Conservation (phyloP, 768 basidiomycete species). For the Lanmaoa pseudosensibilis region DNA sequence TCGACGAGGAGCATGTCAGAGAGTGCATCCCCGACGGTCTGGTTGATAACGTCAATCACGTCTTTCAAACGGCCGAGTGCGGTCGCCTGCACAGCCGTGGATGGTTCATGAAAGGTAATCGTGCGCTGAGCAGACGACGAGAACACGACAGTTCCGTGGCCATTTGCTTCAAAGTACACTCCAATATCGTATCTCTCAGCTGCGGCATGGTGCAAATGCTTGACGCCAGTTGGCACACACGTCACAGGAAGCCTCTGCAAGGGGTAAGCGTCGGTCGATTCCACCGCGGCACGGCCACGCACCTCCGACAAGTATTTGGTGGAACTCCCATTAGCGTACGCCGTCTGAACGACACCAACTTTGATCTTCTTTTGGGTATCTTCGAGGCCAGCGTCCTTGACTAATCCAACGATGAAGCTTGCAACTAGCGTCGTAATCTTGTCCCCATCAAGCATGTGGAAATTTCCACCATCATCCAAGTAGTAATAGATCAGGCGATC, state of each 20-base stretch:
- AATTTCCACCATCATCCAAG: conserved; percentile 70
- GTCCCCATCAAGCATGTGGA: conserved; percentile 95
- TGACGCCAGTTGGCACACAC: conserved; percentile 96
- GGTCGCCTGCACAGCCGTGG: conserved; percentile 79
- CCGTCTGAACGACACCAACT: conserved; percentile 96
- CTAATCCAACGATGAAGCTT: conserved; percentile 87
- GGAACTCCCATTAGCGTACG: conserved; percentile 96
- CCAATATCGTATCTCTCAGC: conserved; percentile 89
- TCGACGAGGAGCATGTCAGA: conserved; percentile 97
- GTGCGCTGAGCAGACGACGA: conserved; percentile 68
- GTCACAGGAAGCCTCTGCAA: conserved; percentile 87
- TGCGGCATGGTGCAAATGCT: conserved; percentile 96
- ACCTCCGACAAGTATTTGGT: conserved; percentile 89
- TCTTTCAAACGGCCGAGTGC: conserved; percentile 76
- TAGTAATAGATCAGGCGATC: conserved; percentile 97
- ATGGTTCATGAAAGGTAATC: conserved; percentile 64
- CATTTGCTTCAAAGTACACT: conserved; percentile 99
- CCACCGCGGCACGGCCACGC: conserved; percentile 20
- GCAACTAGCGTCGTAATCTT: conserved; percentile 96
- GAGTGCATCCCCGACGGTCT: conserved; percentile 96
- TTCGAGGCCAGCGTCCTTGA: conserved; percentile 81
- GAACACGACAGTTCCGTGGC: conserved; percentile 96
- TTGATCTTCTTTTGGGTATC: conserved; percentile 52
- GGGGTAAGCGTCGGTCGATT: conserved; percentile 8
- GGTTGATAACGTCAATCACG: conserved; percentile 87